Conservation (phyloP, 306 rosid genomes). For the Cucurbita maxima region DNA sequence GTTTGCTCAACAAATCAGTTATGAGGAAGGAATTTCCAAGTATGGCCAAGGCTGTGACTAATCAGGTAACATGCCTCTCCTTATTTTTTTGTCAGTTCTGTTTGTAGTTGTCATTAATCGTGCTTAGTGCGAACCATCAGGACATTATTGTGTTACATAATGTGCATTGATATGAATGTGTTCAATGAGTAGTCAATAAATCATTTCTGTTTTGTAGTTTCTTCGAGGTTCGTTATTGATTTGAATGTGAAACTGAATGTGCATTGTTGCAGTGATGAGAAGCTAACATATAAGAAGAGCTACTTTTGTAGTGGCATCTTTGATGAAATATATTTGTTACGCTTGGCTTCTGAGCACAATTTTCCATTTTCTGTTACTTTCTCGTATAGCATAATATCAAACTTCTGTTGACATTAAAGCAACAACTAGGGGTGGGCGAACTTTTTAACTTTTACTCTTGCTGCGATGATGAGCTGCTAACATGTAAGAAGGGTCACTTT, state of each 20-base stretch:
- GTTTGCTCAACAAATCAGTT: constrained; percentile 46
- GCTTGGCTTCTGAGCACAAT: constrained; percentile 75
- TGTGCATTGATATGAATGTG: background rate
- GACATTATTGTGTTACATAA: background rate
- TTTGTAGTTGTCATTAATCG: background rate
- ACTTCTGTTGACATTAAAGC: background rate
- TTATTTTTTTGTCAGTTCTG: background rate
- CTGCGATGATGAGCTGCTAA: constrained; percentile 9
- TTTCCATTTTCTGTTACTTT: background rate
- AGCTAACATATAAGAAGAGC: constrained; percentile 37
- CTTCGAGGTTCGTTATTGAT: background rate
- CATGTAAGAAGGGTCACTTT: constrained; percentile 30
- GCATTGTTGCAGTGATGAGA: constrained; percentile 15
- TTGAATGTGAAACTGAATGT: background rate
- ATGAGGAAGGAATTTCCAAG: constrained; percentile 64
- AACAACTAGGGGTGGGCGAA: background rate
- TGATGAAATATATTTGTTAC: constrained; percentile 53
- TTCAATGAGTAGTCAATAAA: background rate
- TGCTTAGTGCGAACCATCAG: background rate
- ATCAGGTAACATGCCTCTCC: constrained; percentile 32
- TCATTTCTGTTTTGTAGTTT: background rate
- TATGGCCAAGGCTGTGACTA: constrained; percentile 54
- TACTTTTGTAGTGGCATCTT: constrained; percentile 21
- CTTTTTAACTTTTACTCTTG: background rate
- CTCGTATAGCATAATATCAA: background rate